Percentiles rank a stretch among this genome's conserved stretches.
These are phyloP conservation scores for Acacia confusa DNA, from an alignment of 306 rosid genomes.

Conservation along the genomic window DNA sequence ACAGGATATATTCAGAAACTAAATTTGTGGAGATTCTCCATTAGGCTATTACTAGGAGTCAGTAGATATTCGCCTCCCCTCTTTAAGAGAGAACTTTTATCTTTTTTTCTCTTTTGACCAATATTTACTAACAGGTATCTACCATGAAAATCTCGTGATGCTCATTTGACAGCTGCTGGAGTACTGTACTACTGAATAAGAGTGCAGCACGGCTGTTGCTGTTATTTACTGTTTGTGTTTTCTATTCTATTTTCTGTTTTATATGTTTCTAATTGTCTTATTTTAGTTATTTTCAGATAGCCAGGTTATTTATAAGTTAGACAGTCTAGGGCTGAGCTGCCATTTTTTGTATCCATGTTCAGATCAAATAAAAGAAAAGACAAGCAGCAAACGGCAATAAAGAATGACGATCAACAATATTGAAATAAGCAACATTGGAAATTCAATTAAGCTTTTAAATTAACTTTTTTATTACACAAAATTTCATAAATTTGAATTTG, in stretches of 20 bases:
- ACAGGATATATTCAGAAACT: too few relatives aligned
- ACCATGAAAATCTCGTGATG: background rate
- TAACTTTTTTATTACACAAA: too few relatives aligned
- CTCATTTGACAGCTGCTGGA: background rate
- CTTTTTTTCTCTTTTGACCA: too few relatives aligned
- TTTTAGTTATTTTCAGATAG: background rate
- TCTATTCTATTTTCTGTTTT: background rate
- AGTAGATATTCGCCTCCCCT: too few relatives aligned
- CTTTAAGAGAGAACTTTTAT: too few relatives aligned
- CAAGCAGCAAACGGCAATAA: background rate
- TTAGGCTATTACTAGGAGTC: too few relatives aligned
- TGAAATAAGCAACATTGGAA: background rate
- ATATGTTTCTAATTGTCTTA: background rate
- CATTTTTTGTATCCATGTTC: background rate
- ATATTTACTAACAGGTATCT: too few relatives aligned
- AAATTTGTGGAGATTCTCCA: too few relatives aligned
- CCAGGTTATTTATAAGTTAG: background rate
- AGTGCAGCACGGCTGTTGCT: background rate
- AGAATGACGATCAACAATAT: background rate
- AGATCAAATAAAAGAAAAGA: background rate
- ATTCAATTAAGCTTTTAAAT: background rate
- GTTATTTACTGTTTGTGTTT: too few relatives aligned
- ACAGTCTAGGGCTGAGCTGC: background rate
- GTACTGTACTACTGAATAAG: background rate
- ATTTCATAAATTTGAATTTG: too few relatives aligned